Evolutionary conservation across 306 rosid genomes (phyloP).

Genomic region (Cercis canadensis): DNA sequence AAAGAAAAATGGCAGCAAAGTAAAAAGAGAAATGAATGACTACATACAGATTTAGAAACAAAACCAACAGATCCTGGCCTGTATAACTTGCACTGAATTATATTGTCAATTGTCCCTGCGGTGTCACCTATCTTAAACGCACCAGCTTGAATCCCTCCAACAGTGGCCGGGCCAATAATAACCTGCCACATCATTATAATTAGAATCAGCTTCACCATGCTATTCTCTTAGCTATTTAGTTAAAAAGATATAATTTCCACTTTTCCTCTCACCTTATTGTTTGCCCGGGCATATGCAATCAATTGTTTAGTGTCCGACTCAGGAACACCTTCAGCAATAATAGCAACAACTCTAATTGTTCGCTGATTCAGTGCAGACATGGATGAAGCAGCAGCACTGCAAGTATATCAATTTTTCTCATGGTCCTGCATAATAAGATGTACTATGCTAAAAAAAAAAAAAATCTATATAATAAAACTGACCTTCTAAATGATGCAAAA

Average conservation of each 20-base stretch:
- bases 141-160: constrained; percentile 99
- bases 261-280: constrained; percentile 76
- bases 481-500: constrained; percentile 97
- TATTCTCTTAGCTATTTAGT: constrained; percentile 31
- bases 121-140: constrained; percentile 99
- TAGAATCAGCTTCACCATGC: constrained; percentile 30
- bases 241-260: constrained; percentile 25
- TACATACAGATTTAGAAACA: constrained; percentile 97
- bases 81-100: constrained; percentile 91
- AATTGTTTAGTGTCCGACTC: constrained; percentile 91
- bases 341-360: constrained; percentile 92
- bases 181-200: constrained; percentile 61
- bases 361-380: constrained; percentile 91
- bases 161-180: constrained; percentile 97
- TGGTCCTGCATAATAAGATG: constrained; percentile 2
- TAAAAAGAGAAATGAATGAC: constrained; percentile 29
- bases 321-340: constrained; percentile 99
- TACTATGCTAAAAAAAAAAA: constrained; percentile 16
- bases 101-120: constrained; percentile 97
- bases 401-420: constrained; percentile 35
- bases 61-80: constrained; percentile 99
- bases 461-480: constrained; percentile 15
- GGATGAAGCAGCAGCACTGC: constrained; percentile 98
- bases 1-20: constrained; percentile 34
- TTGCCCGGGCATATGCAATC: constrained; percentile 92